Evolutionary conservation across 2,329 filamentous ascomycete genomes (phyloP).

Genomic region (Colletotrichum sp.): DNA sequence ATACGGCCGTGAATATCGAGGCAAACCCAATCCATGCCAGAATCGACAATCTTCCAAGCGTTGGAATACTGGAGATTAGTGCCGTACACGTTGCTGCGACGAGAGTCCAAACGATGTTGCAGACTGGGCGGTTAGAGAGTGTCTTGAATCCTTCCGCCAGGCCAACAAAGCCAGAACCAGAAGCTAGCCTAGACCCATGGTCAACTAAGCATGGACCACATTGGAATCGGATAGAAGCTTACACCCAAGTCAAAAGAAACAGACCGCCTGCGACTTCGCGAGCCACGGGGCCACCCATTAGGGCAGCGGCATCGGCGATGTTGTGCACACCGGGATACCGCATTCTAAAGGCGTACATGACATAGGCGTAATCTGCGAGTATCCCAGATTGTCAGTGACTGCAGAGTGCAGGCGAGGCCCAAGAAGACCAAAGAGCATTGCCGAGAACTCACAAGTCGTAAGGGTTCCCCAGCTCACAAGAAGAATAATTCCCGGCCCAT

Average conservation of each 20-base stretch:
- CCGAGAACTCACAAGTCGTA: background rate
- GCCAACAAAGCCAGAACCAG: background rate
- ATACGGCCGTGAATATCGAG: slow-evolving; percentile 52
- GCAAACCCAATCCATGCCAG: slow-evolving; percentile 65
- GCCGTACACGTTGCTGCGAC: slow-evolving; percentile 27
- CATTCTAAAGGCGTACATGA: slow-evolving; percentile 30
- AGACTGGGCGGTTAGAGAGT: slow-evolving; percentile 9
- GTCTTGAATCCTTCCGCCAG: background rate
- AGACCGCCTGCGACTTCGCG: background rate
- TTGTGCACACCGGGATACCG: slow-evolving; percentile 27
- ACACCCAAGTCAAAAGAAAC: slow-evolving; percentile 20
- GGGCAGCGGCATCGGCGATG: slow-evolving; percentile 27
- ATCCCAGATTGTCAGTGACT: background rate
- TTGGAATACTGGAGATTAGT: slow-evolving; percentile 18
- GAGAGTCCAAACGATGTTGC: slow-evolving; percentile 26
- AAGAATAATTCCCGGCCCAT: background rate
- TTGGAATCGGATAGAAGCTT: slow-evolving; percentile 4
- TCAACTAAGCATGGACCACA: background rate
- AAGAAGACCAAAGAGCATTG: background rate
- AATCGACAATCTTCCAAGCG: slow-evolving; percentile 19
- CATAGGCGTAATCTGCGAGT: slow-evolving; percentile 27
- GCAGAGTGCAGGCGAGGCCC: background rate
- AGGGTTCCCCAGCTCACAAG: background rate
- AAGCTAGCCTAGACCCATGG: background rate
- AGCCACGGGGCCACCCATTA: slow-evolving; percentile 26